Evolutionary conservation across 768 basidiomycete genomes (phyloP).

Genomic region (Polyporus arcularius): DNA sequence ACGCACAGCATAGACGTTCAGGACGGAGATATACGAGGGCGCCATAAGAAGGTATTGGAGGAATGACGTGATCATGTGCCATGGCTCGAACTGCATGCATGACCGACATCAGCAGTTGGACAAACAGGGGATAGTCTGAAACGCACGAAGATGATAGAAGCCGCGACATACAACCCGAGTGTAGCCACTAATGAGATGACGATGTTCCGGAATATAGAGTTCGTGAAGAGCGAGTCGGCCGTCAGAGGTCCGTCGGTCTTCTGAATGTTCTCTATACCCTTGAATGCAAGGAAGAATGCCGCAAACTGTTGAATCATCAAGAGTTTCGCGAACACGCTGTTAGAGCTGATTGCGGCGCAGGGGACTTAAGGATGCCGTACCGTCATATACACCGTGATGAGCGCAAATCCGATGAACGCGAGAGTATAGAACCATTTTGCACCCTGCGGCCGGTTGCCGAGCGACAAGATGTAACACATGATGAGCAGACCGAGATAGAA

Average conservation of each 20-base stretch:
- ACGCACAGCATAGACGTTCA: constrained; percentile 85
- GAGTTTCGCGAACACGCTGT: constrained; percentile 9
- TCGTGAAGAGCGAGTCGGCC: constrained; percentile 68
- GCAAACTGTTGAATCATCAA: constrained; percentile 48
- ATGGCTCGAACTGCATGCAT: constrained; percentile 78
- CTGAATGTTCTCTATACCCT: constrained; percentile 68
- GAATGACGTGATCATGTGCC: constrained; percentile 98
- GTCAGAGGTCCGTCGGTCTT: constrained; percentile 46
- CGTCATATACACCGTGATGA: constrained; percentile 98
- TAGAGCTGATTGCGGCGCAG: constrained; percentile 6
- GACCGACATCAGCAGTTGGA: constrained; percentile 1
- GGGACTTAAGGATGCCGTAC: constrained; percentile 40
- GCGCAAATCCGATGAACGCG: constrained; percentile 83
- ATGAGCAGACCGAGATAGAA: constrained; percentile 86
- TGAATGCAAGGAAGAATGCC: constrained; percentile 81
- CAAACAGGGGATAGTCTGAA: background rate
- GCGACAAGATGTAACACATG: constrained; percentile 82
- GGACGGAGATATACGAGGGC: constrained; percentile 90
- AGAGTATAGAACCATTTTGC: constrained; percentile 84
- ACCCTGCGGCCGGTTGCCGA: constrained; percentile 93
- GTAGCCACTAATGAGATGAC: constrained; percentile 86
- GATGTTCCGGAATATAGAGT: constrained; percentile 82
- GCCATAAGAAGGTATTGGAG: constrained; percentile 91
- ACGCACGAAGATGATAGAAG: constrained; percentile 83
- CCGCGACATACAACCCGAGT: constrained; percentile 81